A percentile compares a stretch with the other conserved stretches of the same genome.
These are phyloP conservation scores for Rhododendron ovatum DNA, from an alignment of 148 eudicot species.

Conservation along the genomic window DNA sequence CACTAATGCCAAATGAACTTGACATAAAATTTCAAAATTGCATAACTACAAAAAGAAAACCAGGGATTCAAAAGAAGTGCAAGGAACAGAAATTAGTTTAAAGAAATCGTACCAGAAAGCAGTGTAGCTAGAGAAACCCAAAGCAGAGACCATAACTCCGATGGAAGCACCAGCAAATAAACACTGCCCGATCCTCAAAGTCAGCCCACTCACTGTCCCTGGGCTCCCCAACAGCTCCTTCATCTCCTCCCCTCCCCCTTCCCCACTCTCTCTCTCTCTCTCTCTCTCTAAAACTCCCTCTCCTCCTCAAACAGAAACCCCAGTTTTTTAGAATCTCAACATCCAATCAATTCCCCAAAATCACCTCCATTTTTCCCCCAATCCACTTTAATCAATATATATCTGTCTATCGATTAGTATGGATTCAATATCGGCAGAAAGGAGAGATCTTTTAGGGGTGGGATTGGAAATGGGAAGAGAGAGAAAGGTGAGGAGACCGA, in stretches of 20 bases:
- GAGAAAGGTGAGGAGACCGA: not conserved
- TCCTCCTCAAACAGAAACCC: too few species aligned
- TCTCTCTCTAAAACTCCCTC: not conserved
- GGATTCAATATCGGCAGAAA: not conserved
- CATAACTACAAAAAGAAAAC: not conserved
- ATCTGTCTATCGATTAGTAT: not conserved
- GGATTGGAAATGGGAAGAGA: not conserved
- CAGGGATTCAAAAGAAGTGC: not conserved
- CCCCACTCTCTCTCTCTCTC: not conserved
- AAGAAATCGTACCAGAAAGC: constrained; percentile 42
- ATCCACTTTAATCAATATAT: too few species aligned
- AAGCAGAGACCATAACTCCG: constrained; percentile 46
- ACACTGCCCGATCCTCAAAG: constrained; percentile 51
- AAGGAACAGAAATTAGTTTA: not conserved
- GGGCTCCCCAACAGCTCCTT: constrained; percentile 50
- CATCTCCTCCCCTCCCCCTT: constrained; percentile 12
- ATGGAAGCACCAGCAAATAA: constrained; percentile 50
- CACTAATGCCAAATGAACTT: too few species aligned
- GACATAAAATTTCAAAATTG: not conserved
- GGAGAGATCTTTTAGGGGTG: not conserved
- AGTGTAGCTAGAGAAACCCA: constrained; percentile 51
- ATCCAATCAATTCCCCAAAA: too few species aligned
- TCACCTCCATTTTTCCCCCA: too few species aligned
- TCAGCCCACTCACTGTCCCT: constrained; percentile 45
- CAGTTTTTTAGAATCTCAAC: too few species aligned